Conservation (phyloP, 2,329 filamentous ascomycete species). For the Alternaria arbusti region DNA sequence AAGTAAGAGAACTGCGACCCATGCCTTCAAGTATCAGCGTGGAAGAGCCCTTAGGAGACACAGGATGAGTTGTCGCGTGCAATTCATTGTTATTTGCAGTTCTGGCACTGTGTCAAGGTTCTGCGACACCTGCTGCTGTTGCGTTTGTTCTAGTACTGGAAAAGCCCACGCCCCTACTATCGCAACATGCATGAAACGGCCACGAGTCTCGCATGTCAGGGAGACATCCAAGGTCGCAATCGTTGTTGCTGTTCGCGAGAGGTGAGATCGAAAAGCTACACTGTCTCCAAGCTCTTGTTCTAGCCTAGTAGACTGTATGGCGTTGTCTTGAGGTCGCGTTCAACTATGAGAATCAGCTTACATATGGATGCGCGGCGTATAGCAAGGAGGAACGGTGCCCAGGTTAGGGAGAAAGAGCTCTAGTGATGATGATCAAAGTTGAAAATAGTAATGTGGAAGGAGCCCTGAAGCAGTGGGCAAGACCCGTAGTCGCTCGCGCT, state of each 20-base stretch:
- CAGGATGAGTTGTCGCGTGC: not conserved
- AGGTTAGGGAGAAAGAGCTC: not conserved
- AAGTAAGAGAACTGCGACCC: not conserved
- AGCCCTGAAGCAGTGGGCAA: not conserved
- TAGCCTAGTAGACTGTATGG: not conserved
- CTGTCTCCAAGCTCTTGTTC: not conserved
- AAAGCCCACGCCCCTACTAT: not conserved
- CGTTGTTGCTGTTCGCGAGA: not conserved
- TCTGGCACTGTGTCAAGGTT: not conserved
- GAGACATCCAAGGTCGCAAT: not conserved
- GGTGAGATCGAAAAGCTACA: not conserved
- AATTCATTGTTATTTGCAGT: not conserved
- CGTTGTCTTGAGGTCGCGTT: not conserved
- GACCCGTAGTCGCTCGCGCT: not conserved
- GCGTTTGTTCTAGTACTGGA: not conserved
- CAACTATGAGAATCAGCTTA: not conserved
- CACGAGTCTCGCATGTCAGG: not conserved
- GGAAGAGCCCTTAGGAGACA: not conserved
- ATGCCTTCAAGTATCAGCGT: not conserved
- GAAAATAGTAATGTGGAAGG: not conserved
- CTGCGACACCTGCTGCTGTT: not conserved
- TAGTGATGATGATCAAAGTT: not conserved
- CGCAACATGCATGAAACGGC: not conserved
- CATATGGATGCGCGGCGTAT: not conserved
- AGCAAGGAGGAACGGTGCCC: accelerated